A percentile compares a stretch with the other conserved stretches of the same genome.
Conservation (phyloP, 108 stramenopile genomes). For the Cyclotella cryptica region DNA sequence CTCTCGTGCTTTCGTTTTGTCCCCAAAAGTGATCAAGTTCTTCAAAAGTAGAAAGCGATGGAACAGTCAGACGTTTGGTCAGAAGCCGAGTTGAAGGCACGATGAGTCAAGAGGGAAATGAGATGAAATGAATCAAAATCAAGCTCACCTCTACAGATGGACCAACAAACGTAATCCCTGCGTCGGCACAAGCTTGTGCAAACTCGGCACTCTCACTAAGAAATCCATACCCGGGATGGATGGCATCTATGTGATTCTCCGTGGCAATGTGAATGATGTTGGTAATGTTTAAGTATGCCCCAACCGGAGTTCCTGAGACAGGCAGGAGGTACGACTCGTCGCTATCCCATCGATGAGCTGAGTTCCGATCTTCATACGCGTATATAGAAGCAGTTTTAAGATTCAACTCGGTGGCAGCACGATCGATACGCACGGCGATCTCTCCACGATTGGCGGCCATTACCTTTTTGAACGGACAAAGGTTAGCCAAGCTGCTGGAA, state of each 20-base stretch:
- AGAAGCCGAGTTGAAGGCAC: background rate
- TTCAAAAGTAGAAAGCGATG: background rate
- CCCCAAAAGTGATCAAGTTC: slow-evolving; percentile 51
- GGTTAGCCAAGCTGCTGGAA: background rate
- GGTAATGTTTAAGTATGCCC: slow-evolving; percentile 72
- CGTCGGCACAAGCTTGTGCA: slow-evolving; percentile 57
- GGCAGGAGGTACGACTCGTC: slow-evolving; percentile 53
- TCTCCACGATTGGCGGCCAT: slow-evolving; percentile 53
- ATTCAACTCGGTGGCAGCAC: slow-evolving; percentile 52
- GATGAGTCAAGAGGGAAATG: background rate
- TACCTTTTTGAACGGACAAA: slow-evolving; percentile 45
- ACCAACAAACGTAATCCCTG: slow-evolving; percentile 61
- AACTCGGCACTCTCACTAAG: slow-evolving; percentile 78
- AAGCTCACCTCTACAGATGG: slow-evolving; percentile 38
- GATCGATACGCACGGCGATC: slow-evolving; percentile 40
- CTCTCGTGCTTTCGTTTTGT: slow-evolving; percentile 55
- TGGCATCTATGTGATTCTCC: slow-evolving; percentile 61
- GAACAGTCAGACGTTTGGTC: background rate
- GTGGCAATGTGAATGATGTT: slow-evolving; percentile 67
- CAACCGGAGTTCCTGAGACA: slow-evolving; percentile 62
- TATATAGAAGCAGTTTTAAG: slow-evolving; percentile 42
- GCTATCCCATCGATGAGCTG: slow-evolving; percentile 47
- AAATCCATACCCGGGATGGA: slow-evolving; percentile 86
- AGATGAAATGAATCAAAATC: background rate
- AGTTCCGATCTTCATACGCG: slow-evolving; percentile 50